Percentiles rank a stretch among this genome's conserved stretches.
Evolutionary conservation across 2,329 filamentous ascomycete genomes (phyloP).

Genomic region (Neofusicoccum sp.): DNA sequence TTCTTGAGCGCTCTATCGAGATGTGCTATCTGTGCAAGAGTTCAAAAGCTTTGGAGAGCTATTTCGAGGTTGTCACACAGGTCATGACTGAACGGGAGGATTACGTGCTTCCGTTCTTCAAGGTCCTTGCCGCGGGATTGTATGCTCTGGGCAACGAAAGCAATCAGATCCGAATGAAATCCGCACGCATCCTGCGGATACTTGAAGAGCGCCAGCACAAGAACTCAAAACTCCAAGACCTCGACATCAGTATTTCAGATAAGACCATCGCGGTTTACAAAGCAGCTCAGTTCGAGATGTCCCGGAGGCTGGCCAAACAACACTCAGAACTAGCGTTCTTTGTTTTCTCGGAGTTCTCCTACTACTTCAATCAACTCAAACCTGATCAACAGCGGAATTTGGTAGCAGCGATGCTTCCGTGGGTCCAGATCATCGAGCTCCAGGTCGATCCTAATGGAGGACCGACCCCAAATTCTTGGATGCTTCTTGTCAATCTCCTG

Average conservation of each 20-base stretch:
- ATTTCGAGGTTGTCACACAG: constrained; percentile 88
- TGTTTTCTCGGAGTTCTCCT: constrained; percentile 92
- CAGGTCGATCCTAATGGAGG: constrained; percentile 89
- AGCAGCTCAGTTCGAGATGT: constrained; percentile 93
- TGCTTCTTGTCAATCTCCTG: constrained; percentile 88
- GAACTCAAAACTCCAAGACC: constrained; percentile 90
- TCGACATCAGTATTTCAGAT: constrained; percentile 97
- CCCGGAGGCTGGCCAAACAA: constrained; percentile 81
- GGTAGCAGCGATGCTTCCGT: constrained; percentile 89
- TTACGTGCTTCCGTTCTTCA: constrained; percentile 86
- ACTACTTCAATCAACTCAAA: constrained; percentile 85
- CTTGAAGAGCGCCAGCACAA: constrained; percentile 81
- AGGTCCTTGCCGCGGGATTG: constrained; percentile 79
- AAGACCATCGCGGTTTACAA: constrained; percentile 99
- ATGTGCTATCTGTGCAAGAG: constrained; percentile 83
- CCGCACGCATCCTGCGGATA: constrained; percentile 73
- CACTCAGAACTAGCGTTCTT: constrained; percentile 88
- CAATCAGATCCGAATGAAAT: constrained; percentile 84
- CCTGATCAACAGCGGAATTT: constrained; percentile 86
- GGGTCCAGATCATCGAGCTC: constrained; percentile 92
- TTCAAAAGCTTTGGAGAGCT: constrained; percentile 85
- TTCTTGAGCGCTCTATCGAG: constrained; percentile 86
- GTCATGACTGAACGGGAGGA: constrained; percentile 81
- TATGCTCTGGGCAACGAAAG: constrained; percentile 92
- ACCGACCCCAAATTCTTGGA: constrained; percentile 87